These are phyloP conservation scores for Elsinoe arachidis DNA, from an alignment of 2,329 filamentous ascomycete species.

Conservation along the genomic window DNA sequence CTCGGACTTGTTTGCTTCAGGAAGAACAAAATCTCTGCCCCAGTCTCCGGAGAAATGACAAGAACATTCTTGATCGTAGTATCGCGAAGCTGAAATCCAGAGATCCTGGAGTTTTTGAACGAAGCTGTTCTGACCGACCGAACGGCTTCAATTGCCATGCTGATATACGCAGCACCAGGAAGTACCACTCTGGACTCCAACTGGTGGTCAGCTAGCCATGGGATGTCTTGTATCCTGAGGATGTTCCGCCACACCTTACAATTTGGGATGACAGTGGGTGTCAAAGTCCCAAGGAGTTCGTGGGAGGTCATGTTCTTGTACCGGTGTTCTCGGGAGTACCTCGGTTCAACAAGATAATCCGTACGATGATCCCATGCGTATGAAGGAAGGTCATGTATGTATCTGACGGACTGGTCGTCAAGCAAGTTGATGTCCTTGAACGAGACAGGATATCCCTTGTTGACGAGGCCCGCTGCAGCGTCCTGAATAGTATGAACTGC, in stretches of 20 bases:
- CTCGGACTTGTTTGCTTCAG: too few species aligned
- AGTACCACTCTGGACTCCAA: conserved; percentile 45
- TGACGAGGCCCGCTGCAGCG: neutral
- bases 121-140: neutral
- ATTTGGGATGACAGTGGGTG: too few species aligned
- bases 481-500: neutral
- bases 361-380: conserved; percentile 7
- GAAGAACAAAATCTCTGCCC: too few species aligned
- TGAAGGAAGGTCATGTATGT: too few species aligned
- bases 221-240: conserved; percentile 31
- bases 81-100: neutral
- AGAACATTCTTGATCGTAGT: too few species aligned
- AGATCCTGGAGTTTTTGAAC: neutral
- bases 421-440: neutral
- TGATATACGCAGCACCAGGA: conserved; percentile 43
- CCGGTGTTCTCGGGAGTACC: neutral
- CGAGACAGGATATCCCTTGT: neutral
- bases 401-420: too few species aligned
- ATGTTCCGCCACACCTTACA: conserved; percentile 4
- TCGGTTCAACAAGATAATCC: neutral
- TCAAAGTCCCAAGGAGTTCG: neutral
- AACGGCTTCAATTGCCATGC: conserved; percentile 32
- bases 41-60: too few species aligned
- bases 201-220: conserved; percentile 46
- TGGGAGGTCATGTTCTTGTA: neutral